Base-by-base conservation (phyloP, 2,329 filamentous ascomycete genomes). In the Raffaelea ambrosiae region DNA sequence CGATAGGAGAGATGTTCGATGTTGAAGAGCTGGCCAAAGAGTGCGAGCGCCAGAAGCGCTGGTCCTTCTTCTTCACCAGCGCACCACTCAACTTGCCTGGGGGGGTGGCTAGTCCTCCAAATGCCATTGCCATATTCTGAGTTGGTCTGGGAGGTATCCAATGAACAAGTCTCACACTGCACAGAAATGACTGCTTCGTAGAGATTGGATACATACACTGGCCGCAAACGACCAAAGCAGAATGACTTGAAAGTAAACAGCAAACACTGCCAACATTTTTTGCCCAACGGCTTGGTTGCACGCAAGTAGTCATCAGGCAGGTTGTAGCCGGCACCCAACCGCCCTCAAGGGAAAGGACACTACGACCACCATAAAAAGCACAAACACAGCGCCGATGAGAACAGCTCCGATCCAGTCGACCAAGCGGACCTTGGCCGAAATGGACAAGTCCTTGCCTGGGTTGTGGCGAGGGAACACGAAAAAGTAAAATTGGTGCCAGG, bases 61-160 rank as follows among this genome's bases (percentile, higher is more conserved):
- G 78, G 64, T 74, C 68, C 5, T 85, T 84, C 57, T 72, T 85
- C 63, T 69, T 84, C 21, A 77, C 74, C 0, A 81, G 76, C 51
- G 69, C 68, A 14, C 79, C 80, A 1, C 62, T 80, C 31, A 82
- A 83, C 57, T 72, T 77, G 40, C 72, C 72, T 5, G 74, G 77
- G 3, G 58, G 73, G 2, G 61, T 76, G 2, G 68, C 64, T 2
- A 73, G 68, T 23, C 73, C 72, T 21, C 69, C 71, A 31, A 75
- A 73, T 51, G 70, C 69, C 1, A 40, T 74, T 11, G 72, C 72
- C 3, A 65, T 76, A 7, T 68, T 73, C 35, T 71, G 54, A 56
- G 33, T n/a, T n/a, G n/a, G n/a, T n/a, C n/a, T n/a, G n/a, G n/a
- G n/a, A n/a, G n/a, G 40, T 11, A n/a, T 33, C 29, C 29, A n/a